Percentiles rank a stretch among this genome's conserved stretches.
These are phyloP conservation scores for Peniophora sp. DNA, from an alignment of 1,284 basidiomycete species.

Conservation along the genomic window DNA sequence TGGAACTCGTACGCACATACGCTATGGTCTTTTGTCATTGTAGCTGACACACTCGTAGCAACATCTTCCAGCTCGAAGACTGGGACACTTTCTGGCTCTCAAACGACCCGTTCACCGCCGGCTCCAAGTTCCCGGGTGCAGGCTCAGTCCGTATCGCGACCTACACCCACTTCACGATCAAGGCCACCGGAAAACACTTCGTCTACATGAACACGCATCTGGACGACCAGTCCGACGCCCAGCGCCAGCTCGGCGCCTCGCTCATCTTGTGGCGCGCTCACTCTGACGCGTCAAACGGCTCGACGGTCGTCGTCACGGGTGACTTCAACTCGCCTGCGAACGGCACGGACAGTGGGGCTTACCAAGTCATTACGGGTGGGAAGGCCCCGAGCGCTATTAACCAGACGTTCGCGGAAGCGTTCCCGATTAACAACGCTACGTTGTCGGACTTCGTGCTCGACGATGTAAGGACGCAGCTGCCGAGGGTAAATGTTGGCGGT, in stretches of 20 bases:
- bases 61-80: conserved; percentile 28
- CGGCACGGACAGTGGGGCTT: conserved; percentile 40
- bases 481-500: conserved; percentile 33
- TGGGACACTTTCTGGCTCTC: conserved; percentile 52
- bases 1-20: conserved; percentile 36
- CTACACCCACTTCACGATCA: conserved; percentile 29
- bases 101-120: conserved; percentile 21
- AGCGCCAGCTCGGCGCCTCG: conserved; percentile 42
- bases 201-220: conserved; percentile 45
- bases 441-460: conserved; percentile 34
- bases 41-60: conserved; percentile 15
- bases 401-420: conserved; percentile 34
- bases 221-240: conserved; percentile 46
- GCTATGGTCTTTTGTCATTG: background rate
- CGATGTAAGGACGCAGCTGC: conserved; percentile 36
- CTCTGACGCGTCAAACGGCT: conserved; percentile 24
- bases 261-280: conserved; percentile 40
- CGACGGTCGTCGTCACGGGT: conserved; percentile 40
- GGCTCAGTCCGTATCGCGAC: conserved; percentile 47
- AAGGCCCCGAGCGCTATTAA: conserved; percentile 32
- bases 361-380: conserved; percentile 39
- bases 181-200: conserved; percentile 19
- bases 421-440: conserved; percentile 23
- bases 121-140: conserved; percentile 44
- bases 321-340: conserved; percentile 47